phyloP scores from a whole-genome alignment of 257 asterid genomes.

The Nyctanthes arbortristis region DNA sequence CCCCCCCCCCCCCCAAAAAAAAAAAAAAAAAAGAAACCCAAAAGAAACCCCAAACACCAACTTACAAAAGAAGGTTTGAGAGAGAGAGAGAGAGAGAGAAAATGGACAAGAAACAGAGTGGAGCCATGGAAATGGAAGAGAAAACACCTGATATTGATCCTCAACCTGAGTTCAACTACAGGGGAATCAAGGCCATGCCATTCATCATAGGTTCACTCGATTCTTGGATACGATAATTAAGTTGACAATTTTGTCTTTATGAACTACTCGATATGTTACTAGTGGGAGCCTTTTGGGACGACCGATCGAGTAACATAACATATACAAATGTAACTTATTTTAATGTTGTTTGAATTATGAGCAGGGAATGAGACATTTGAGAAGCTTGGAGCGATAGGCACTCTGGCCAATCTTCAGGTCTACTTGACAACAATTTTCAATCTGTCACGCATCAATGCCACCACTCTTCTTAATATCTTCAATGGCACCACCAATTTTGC shows the following conservation, averaged over 20 bases:
- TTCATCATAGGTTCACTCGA: not conserved
- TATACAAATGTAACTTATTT: not conserved
- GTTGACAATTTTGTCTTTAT: not conserved
- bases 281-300: not conserved
- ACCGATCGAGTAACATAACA: not conserved
- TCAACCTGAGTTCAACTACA: not conserved
- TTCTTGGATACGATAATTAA: not conserved
- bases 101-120: too few species aligned
- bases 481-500: constrained; percentile 4
- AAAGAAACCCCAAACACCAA: too few species aligned
- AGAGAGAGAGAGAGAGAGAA: too few species aligned
- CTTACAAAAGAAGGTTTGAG: too few species aligned
- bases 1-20: too few species aligned
- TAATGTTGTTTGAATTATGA: not conserved
- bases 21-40: too few species aligned
- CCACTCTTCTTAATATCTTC: constrained; percentile 1
- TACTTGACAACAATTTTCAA: constrained; percentile 2
- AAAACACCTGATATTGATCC: too few species aligned
- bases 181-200: not conserved
- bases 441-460: not conserved
- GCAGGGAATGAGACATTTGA: constrained; percentile 15
- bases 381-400: constrained; percentile 9
- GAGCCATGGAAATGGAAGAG: too few species aligned
- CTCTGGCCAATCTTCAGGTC: not conserved
- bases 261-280: too few species aligned